Conservation (phyloP, 1,284 basidiomycete genomes). For the Chondrostereum purpureum region DNA sequence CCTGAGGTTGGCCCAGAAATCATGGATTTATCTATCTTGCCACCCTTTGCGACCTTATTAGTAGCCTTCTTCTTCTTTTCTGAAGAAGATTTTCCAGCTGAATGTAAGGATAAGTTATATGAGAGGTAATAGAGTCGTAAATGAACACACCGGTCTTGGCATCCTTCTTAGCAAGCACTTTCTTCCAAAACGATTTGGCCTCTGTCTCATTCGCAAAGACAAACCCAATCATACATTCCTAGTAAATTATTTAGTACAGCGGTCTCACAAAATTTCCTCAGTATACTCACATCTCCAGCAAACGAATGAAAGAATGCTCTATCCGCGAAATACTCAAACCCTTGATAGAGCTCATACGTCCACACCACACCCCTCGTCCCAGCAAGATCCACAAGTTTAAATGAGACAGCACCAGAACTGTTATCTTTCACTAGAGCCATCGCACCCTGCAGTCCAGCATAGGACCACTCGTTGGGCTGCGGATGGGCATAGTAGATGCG, state of each 20-base stretch:
- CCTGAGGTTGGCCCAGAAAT: constrained; percentile 79
- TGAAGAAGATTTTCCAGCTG: constrained; percentile 34
- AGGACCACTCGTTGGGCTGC: constrained; percentile 72
- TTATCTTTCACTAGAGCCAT: constrained; percentile 69
- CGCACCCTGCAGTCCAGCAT: constrained; percentile 81
- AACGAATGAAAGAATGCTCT: constrained; percentile 93
- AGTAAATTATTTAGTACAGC: constrained; percentile 5
- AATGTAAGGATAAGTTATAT: constrained; percentile 4
- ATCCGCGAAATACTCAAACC: constrained; percentile 82
- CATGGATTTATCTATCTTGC: constrained; percentile 85
- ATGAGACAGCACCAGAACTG: constrained; percentile 49
- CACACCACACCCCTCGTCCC: constrained; percentile 87
- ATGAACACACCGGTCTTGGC: constrained; percentile 36
- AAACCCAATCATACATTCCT: constrained; percentile 87
- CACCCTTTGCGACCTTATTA: constrained; percentile 38
- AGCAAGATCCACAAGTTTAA: constrained; percentile 77
- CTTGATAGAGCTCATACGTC: constrained; percentile 90
- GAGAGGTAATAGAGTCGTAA: neutral
- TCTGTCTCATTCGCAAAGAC: constrained; percentile 88
- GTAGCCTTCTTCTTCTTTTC: constrained; percentile 55
- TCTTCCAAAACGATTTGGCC: constrained; percentile 86
- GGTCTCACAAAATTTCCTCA: neutral
- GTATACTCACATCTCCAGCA: constrained; percentile 75
- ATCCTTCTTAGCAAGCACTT: constrained; percentile 70
- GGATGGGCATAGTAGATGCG: constrained; percentile 86